Evolutionary conservation across 306 rosid species (phyloP).

Genomic region (Prunus campanulata): DNA sequence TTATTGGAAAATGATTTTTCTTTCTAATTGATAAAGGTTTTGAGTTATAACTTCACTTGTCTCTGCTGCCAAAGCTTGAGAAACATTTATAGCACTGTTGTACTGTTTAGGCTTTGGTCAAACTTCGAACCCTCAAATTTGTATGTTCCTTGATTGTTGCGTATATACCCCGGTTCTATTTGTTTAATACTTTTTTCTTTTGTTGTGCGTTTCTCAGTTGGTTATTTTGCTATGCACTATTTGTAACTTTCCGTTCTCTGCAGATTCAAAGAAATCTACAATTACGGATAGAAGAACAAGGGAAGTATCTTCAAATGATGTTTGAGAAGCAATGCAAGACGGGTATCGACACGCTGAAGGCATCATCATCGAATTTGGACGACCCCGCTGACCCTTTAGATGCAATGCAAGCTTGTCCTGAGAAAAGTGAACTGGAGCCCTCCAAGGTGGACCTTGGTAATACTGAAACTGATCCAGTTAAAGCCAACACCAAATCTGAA

Average conservation of each 20-base stretch:
- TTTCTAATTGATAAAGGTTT: constrained; percentile 12
- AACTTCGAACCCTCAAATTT: neutral
- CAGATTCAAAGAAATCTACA: constrained; percentile 96
- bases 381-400: constrained; percentile 46
- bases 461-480: constrained; percentile 32
- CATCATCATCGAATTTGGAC: constrained; percentile 36
- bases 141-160: neutral
- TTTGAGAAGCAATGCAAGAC: constrained; percentile 80
- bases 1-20: constrained; percentile 18
- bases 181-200: neutral
- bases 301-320: constrained; percentile 91
- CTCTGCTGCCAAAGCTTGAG: neutral
- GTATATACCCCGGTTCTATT: neutral
- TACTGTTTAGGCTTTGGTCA: neutral
- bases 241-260: neutral
- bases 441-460: constrained; percentile 36
- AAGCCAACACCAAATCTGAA: constrained; percentile 28
- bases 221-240: neutral
- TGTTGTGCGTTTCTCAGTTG: neutral
- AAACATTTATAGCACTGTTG: neutral
- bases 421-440: constrained; percentile 50
- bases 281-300: constrained; percentile 97
- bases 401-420: constrained; percentile 38
- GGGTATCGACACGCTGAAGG: constrained; percentile 32
- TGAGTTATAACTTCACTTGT: neutral